Conservation (phyloP, 108 stramenopile species). For the Skeletonema grethae region DNA sequence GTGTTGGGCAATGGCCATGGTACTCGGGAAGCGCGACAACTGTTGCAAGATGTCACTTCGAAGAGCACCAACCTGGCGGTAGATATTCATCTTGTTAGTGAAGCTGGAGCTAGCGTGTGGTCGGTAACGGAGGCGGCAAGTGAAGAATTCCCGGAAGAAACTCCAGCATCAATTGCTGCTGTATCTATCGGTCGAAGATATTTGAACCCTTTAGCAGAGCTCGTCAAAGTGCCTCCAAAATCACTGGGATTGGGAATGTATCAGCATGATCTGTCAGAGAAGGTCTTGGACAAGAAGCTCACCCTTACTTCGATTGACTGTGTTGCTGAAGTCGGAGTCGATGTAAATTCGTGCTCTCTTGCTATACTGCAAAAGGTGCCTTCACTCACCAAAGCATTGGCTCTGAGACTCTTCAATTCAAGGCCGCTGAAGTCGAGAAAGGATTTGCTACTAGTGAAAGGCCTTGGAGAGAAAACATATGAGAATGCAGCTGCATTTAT, state of each 20-base stretch:
- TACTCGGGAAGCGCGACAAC: slow-evolving; percentile 50
- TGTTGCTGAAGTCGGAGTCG: slow-evolving; percentile 67
- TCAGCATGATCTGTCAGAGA: slow-evolving; percentile 70
- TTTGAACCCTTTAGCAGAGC: slow-evolving; percentile 66
- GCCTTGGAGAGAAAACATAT: slow-evolving; percentile 67
- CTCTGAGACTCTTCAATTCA: slow-evolving; percentile 44
- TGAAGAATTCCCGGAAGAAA: slow-evolving; percentile 58
- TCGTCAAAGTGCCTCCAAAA: slow-evolving; percentile 68
- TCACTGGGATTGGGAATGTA: slow-evolving; percentile 76
- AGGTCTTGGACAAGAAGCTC: slow-evolving; percentile 58
- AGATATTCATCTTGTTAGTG: slow-evolving; percentile 61
- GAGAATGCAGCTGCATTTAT: slow-evolving; percentile 69
- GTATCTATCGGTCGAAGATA: slow-evolving; percentile 66
- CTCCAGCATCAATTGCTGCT: slow-evolving; percentile 56
- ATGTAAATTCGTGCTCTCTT: slow-evolving; percentile 50
- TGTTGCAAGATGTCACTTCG: slow-evolving; percentile 49
- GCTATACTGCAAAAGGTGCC: slow-evolving; percentile 65
- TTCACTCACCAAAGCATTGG: slow-evolving; percentile 48
- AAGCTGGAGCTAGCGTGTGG: slow-evolving; percentile 83
- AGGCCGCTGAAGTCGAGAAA: slow-evolving; percentile 49
- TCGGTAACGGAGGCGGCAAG: slow-evolving; percentile 60
- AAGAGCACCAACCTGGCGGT: slow-evolving; percentile 17
- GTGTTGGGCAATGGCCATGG: slow-evolving; percentile 74
- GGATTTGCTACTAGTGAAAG: slow-evolving; percentile 56
- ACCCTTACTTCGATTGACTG: slow-evolving; percentile 52